Percentiles rank a stretch among this genome's conserved stretches.
phyloP scores from a whole-genome alignment of 1,284 basidiomycete species.

The Cryptococcus jaspeensis region DNA sequence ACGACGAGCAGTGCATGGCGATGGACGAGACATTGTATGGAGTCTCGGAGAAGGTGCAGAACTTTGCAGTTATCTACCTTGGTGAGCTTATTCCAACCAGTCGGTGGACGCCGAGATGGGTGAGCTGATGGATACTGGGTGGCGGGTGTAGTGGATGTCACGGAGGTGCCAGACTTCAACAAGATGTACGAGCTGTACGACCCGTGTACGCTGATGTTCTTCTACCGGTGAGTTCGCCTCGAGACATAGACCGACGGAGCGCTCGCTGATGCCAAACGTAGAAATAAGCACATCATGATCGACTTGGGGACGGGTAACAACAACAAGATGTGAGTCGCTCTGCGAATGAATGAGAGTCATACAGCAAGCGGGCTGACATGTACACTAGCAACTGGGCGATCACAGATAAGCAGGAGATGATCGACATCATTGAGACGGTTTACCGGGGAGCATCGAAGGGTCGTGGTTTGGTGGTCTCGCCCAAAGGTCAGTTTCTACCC shows the following conservation, averaged over 20 bases:
- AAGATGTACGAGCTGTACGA: conserved; percentile 80
- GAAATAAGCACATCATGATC: conserved; percentile 99
- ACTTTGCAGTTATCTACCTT: conserved; percentile 96
- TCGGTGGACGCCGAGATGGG: not conserved
- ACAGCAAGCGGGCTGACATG: too few species aligned
- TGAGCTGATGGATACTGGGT: not conserved
- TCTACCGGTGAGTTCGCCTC: conserved; percentile 69
- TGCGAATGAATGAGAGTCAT: too few species aligned
- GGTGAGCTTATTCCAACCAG: conserved; percentile 23
- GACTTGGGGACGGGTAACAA: conserved; percentile 99
- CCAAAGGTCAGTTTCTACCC: conserved; percentile 66
- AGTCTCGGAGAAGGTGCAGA: conserved; percentile 93
- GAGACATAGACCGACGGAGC: not conserved
- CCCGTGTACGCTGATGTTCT: conserved; percentile 95
- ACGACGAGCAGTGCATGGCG: conserved; percentile 93
- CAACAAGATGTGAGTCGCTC: conserved; percentile 84
- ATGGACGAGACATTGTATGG: conserved; percentile 97
- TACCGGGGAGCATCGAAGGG: conserved; percentile 97
- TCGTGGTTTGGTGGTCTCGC: conserved; percentile 94
- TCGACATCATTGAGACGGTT: conserved; percentile 98
- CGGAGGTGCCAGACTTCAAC: conserved; percentile 97
- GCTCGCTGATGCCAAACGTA: conserved; percentile 39
- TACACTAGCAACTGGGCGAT: conserved; percentile 85
- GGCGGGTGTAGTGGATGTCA: conserved; percentile 70
- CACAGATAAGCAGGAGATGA: conserved; percentile 94